These are phyloP conservation scores for Fusarium lateritium DNA, from an alignment of 2,329 filamentous ascomycete genomes.

Conservation along the genomic window DNA sequence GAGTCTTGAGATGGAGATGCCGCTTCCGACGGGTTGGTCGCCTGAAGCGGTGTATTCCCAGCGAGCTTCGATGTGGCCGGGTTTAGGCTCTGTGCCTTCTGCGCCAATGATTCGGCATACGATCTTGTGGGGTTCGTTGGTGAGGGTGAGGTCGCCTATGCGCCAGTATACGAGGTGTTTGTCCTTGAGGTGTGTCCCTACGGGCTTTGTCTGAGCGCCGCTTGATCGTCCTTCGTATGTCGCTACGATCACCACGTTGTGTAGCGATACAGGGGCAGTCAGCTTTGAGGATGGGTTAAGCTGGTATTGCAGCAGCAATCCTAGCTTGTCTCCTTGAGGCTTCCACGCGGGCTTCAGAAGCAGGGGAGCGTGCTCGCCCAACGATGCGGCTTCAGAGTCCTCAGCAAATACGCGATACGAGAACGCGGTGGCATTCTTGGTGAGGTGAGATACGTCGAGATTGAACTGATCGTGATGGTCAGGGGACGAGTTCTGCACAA, in stretches of 20 bases:
- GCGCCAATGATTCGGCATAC: conserved; percentile 85
- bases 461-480: conserved; percentile 84
- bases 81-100: conserved; percentile 77
- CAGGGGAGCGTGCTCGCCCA: conserved; percentile 76
- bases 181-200: conserved; percentile 84
- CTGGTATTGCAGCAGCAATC: conserved; percentile 86
- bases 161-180: conserved; percentile 86
- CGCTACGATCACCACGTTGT: conserved; percentile 82
- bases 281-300: conserved; percentile 79
- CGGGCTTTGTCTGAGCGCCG: conserved; percentile 82
- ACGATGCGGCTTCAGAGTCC: conserved; percentile 60
- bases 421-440: conserved; percentile 85
- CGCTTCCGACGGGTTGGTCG: conserved; percentile 65
- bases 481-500: conserved; percentile 78
- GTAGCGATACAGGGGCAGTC: conserved; percentile 61
- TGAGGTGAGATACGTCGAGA: conserved; percentile 80
- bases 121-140: conserved; percentile 78
- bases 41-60: conserved; percentile 75
- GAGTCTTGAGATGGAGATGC: conserved; percentile 75
- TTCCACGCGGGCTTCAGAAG: conserved; percentile 85
- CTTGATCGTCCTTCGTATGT: conserved; percentile 78
- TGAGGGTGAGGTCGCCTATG: conserved; percentile 79
- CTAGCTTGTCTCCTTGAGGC: conserved; percentile 86
- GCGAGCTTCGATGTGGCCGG: conserved; percentile 84
- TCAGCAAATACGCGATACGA: conserved; percentile 91